Percentiles rank a stretch among this genome's conserved stretches.
Evolutionary conservation across 2,329 filamentous ascomycete species (phyloP).

Genomic region (Blumeria graminis): DNA sequence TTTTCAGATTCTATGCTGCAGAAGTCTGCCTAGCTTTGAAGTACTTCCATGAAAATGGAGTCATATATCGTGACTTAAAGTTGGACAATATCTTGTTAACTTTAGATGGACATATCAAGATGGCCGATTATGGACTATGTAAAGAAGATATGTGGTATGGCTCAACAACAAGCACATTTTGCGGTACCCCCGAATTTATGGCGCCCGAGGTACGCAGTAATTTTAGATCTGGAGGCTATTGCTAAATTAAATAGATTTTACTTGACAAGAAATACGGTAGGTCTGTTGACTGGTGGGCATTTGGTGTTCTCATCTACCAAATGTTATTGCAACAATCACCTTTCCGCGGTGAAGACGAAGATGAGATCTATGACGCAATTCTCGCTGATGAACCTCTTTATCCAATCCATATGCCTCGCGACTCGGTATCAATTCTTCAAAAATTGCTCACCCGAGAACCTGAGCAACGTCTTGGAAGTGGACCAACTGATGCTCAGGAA

Average conservation of each 20-base stretch:
- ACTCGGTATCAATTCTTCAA: conserved; percentile 91
- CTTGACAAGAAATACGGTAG: conserved; percentile 96
- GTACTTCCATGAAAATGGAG: conserved; percentile 98
- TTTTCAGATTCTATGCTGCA: conserved; percentile 66
- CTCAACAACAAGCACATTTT: conserved; percentile 91
- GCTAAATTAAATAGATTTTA: conserved; percentile 41
- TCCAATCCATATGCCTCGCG: conserved; percentile 94
- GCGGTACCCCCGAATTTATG: conserved; percentile 99
- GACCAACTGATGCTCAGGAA: conserved; percentile 90
- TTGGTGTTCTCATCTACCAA: conserved; percentile 95
- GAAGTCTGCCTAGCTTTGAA: conserved; percentile 94
- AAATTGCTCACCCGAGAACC: conserved; percentile 92
- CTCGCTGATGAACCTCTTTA: conserved; percentile 92
- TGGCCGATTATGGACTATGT: conserved; percentile 94
- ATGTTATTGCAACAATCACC: conserved; percentile 98
- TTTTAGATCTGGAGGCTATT: neutral
- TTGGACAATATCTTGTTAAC: conserved; percentile 80
- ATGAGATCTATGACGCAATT: conserved; percentile 98
- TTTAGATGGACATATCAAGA: conserved; percentile 92
- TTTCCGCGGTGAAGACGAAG: conserved; percentile 95
- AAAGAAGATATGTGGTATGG: conserved; percentile 99
- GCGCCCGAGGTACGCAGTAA: conserved; percentile 55
- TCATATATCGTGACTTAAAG: conserved; percentile 76
- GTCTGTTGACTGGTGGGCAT: conserved; percentile 98
- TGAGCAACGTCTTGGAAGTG: conserved; percentile 74